Percentiles rank a stretch among this genome's conserved stretches.
These are phyloP conservation scores for Chytriomyces sp. DNA, from an alignment of 192 early-diverging fungal genomes.

Conservation along the genomic window DNA sequence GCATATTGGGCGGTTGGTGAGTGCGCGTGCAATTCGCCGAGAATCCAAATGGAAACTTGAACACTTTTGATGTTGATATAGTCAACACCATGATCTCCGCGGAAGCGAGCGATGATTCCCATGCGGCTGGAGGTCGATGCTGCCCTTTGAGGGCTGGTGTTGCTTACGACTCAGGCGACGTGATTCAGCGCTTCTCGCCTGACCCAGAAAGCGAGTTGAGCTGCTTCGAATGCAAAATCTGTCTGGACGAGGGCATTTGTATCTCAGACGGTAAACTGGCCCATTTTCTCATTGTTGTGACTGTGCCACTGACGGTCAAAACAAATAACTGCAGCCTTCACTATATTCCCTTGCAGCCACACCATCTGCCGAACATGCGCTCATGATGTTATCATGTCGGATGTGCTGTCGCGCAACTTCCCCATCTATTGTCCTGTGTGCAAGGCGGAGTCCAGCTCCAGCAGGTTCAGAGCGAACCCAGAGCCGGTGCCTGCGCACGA, in stretches of 20 bases:
- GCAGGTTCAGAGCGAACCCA: neutral
- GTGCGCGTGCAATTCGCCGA: no score
- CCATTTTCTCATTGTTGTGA: constrained; percentile 1
- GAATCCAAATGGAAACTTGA: no score
- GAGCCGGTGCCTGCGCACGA: neutral
- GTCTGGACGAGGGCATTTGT: constrained; percentile 8
- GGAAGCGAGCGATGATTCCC: no score
- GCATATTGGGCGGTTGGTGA: no score
- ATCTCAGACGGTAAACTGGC: constrained; percentile 5
- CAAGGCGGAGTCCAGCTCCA: neutral
- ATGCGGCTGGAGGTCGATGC: no score
- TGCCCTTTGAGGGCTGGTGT: no score
- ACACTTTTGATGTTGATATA: no score
- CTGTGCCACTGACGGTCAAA: neutral
- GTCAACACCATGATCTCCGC: no score
- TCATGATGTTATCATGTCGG: constrained; percentile 15
- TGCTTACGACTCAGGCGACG: no score
- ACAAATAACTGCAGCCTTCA: constrained; percentile 10
- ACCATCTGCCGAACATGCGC: constrained; percentile 22
- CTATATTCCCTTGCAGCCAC: constrained; percentile 17
- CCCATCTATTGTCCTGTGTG: constrained; percentile 29
- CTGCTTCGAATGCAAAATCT: constrained; percentile 17
- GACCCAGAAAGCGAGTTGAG: no score
- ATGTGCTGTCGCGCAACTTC: constrained; percentile 5
- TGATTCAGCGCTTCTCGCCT: no score